A percentile compares a stretch with the other conserved stretches of the same genome.
Conservation (phyloP, 176 grass and related monocot genomes). For the Rhynchospora tenuis region DNA sequence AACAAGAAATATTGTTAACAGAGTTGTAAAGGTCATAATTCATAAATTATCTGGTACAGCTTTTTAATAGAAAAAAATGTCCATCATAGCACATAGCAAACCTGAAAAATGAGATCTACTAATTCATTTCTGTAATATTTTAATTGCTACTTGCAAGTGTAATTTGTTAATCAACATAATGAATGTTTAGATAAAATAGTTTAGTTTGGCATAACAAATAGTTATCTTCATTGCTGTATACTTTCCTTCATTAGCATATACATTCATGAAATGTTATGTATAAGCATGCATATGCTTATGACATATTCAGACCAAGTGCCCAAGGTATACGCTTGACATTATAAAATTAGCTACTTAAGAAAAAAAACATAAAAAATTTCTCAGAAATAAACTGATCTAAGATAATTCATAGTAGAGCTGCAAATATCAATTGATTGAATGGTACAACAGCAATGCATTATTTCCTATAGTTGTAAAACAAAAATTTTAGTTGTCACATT, state of each 20-base stretch:
- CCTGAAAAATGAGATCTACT: not conserved
- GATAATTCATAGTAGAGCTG: not conserved
- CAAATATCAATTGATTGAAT: not conserved
- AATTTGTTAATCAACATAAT: not conserved
- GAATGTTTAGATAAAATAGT: not conserved
- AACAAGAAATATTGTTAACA: not conserved
- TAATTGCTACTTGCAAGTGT: not conserved
- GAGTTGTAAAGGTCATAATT: not conserved
- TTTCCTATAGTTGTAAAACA: not conserved
- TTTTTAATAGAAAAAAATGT: not conserved
- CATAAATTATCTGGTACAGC: not conserved
- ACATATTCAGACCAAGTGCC: not conserved
- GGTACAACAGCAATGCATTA: not conserved
- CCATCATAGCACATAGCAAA: not conserved
- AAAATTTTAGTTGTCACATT: not conserved
- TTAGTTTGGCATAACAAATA: not conserved
- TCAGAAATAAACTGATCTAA: not conserved
- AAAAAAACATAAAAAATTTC: not conserved
- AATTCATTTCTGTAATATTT: not conserved
- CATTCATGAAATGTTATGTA: not conserved
- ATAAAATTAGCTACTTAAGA: not conserved
- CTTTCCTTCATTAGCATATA: not conserved
- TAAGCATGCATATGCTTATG: not conserved
- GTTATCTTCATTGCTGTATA: not conserved
- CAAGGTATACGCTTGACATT: not conserved